phyloP scores from a whole-genome alignment of 192 early-diverging fungal genomes.

The Coemansia biformis region DNA sequence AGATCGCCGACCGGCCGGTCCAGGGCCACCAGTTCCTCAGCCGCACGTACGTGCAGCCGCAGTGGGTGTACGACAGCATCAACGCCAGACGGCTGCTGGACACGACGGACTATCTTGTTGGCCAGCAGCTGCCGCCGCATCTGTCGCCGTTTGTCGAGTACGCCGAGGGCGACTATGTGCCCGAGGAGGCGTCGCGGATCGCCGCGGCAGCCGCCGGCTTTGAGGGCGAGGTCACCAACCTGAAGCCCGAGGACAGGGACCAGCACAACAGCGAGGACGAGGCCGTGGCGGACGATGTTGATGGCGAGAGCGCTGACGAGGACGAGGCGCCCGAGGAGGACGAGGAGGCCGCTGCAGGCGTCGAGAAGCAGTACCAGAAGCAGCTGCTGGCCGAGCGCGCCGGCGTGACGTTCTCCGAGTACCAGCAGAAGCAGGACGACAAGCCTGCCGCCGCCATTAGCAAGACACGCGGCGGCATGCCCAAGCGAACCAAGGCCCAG shows the following conservation, averaged over 20 bases:
- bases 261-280: slow-evolving; percentile 52
- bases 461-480: slow-evolving; percentile 2
- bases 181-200: slow-evolving; percentile 50
- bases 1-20: slow-evolving; percentile 79
- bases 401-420: slow-evolving; percentile 42
- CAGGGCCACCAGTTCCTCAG: slow-evolving; percentile 56
- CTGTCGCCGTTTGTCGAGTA: slow-evolving; percentile 88
- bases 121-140: slow-evolving; percentile 83
- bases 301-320: slow-evolving; percentile 59
- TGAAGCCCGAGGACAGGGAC: slow-evolving; percentile 55
- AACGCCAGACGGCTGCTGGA: slow-evolving; percentile 75
- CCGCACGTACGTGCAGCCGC: slow-evolving; percentile 90
- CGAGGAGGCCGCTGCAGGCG: slow-evolving; percentile 44
- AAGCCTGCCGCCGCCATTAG: not conserved
- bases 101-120: slow-evolving; percentile 65
- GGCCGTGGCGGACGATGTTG: slow-evolving; percentile 35
- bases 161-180: slow-evolving; percentile 83
- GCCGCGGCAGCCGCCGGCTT: slow-evolving; percentile 44
- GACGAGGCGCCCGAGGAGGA: slow-evolving; percentile 57
- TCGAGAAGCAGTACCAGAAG: slow-evolving; percentile 45
- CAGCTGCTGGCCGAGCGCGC: slow-evolving; percentile 41
- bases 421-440: slow-evolving; percentile 24
- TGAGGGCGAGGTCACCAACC: slow-evolving; percentile 61
- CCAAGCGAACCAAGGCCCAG: slow-evolving; percentile 32
- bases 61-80: slow-evolving; percentile 94